Evolutionary conservation across 805 yeast genomes (phyloP).

Genomic region (Candida boidinii): DNA sequence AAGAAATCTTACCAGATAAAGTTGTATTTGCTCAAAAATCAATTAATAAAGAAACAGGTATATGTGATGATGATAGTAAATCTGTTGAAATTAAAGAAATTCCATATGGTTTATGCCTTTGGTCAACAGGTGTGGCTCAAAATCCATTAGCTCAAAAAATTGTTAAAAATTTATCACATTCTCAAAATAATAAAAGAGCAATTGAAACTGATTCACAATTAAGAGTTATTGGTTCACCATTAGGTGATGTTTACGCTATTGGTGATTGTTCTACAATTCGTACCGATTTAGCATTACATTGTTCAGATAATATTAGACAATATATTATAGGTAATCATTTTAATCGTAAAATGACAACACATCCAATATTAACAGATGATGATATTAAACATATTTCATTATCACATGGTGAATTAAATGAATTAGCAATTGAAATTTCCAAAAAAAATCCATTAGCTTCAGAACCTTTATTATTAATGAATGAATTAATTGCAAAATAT

Average conservation of each 20-base stretch:
- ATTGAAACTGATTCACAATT: slow-evolving; percentile 69
- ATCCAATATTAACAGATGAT: slow-evolving; percentile 33
- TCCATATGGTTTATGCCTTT: slow-evolving; percentile 61
- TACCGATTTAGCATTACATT: slow-evolving; percentile 48
- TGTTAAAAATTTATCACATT: slow-evolving; percentile 34
- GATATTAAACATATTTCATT: slow-evolving; percentile 42
- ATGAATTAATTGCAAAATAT: slow-evolving; percentile 43
- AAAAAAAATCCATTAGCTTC: slow-evolving; percentile 48
- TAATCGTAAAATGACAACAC: slow-evolving; percentile 22
- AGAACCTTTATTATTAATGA: slow-evolving; percentile 44
- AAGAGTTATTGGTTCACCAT: slow-evolving; percentile 59
- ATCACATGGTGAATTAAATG: slow-evolving; percentile 38
- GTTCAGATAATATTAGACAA: slow-evolving; percentile 40
- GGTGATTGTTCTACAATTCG: slow-evolving; percentile 68
- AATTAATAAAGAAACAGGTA: slow-evolving; percentile 35
- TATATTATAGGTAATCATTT: slow-evolving; percentile 35
- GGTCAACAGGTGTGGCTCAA: slow-evolving; percentile 74
- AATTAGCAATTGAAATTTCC: slow-evolving; percentile 38
- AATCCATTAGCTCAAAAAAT: slow-evolving; percentile 52
- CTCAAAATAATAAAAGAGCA: slow-evolving; percentile 59
- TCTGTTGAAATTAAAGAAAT: slow-evolving; percentile 33
- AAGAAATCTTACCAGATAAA: slow-evolving; percentile 44
- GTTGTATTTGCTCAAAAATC: slow-evolving; percentile 50
- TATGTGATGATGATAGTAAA: slow-evolving; percentile 49
- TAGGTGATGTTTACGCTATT: slow-evolving; percentile 61